These are phyloP conservation scores for Senna tora DNA, from an alignment of 306 rosid species.

Conservation along the genomic window DNA sequence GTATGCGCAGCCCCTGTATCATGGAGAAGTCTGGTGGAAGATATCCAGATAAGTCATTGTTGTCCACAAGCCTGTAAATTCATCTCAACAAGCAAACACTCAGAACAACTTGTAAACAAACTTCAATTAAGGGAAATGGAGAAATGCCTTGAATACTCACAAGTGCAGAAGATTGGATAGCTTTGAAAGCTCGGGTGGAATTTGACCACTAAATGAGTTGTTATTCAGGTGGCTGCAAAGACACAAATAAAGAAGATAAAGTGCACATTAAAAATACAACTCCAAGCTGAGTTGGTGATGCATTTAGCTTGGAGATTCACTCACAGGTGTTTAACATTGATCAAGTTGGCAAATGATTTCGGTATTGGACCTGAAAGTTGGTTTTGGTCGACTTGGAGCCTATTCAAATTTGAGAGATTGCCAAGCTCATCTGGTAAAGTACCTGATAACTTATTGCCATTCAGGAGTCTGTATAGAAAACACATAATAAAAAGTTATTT, in stretches of 20 bases:
- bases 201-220: slow-evolving; percentile 66
- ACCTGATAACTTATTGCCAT: slow-evolving; percentile 62
- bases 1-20: slow-evolving; percentile 46
- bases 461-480: slow-evolving; percentile 54
- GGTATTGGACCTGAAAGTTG: slow-evolving; percentile 61
- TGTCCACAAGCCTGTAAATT: slow-evolving; percentile 65
- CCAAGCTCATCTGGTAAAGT: slow-evolving; percentile 67
- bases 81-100: slow-evolving; percentile 33
- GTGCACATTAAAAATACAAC: slow-evolving; percentile 33
- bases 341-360: slow-evolving; percentile 54
- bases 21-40: slow-evolving; percentile 62
- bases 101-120: slow-evolving; percentile 26
- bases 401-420: slow-evolving; percentile 48
- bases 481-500: slow-evolving; percentile 21
- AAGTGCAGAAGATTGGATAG: slow-evolving; percentile 51
- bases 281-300: slow-evolving; percentile 23
- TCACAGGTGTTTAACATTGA: slow-evolving; percentile 58
- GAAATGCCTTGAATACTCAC: slow-evolving; percentile 50
- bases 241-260: slow-evolving; percentile 35
- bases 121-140: slow-evolving; percentile 18
- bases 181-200: slow-evolving; percentile 54
- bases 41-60: slow-evolving; percentile 55
- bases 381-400: slow-evolving; percentile 59
- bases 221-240: slow-evolving; percentile 70
- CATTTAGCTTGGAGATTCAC: slow-evolving; percentile 39